phyloP scores from a whole-genome alignment of 2,329 filamentous ascomycete genomes.

The Orbilia ellipsospora region DNA sequence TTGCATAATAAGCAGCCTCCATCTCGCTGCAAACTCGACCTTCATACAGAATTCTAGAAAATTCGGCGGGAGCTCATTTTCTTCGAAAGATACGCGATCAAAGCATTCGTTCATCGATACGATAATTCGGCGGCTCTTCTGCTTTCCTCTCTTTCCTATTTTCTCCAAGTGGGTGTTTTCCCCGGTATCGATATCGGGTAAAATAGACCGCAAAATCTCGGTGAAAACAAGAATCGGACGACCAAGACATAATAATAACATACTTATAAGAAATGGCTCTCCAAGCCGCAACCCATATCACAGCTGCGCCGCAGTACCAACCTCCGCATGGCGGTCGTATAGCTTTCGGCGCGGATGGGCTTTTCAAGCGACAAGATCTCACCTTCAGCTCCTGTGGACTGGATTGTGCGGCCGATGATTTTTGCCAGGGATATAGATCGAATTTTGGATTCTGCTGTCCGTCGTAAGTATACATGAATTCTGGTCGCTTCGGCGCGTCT shows the following conservation, averaged over 20 bases:
- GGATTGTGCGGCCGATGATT: conserved; percentile 31
- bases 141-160: background rate
- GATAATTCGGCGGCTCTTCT: background rate
- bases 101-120: background rate
- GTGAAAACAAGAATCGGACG: conserved; percentile 7
- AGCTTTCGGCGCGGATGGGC: conserved; percentile 18
- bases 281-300: conserved; percentile 24
- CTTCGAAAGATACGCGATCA: background rate
- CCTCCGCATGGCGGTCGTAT: conserved; percentile 31
- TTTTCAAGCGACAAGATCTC: conserved; percentile 44
- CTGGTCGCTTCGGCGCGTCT: background rate
- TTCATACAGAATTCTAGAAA: background rate
- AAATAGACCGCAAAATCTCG: conserved; percentile 15
- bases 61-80: background rate
- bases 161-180: background rate
- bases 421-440: conserved; percentile 44
- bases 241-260: conserved; percentile 6
- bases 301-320: conserved; percentile 25
- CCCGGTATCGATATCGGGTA: background rate
- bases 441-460: conserved; percentile 52
- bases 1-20: background rate
- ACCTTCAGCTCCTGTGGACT: conserved; percentile 46
- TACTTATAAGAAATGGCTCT: conserved; percentile 15
- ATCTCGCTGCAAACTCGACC: background rate
- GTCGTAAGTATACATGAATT: conserved; percentile 21